Percentiles rank a stretch among this genome's conserved stretches.
phyloP scores from a whole-genome alignment of 768 basidiomycete genomes.

The Serendipita sp. region DNA sequence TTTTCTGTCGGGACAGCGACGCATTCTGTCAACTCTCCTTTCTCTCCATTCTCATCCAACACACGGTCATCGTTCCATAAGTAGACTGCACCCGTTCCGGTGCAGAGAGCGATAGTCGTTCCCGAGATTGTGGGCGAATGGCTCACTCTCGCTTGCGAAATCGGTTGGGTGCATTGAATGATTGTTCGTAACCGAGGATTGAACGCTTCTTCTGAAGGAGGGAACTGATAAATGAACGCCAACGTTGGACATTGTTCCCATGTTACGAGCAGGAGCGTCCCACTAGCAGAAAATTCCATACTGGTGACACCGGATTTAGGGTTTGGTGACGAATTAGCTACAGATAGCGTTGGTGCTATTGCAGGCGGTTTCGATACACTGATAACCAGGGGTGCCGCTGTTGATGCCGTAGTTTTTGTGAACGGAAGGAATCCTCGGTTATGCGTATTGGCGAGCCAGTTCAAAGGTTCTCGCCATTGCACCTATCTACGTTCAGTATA shows the following conservation, averaged over 20 bases:
- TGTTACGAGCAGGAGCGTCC: slow-evolving; percentile 54
- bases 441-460: slow-evolving; percentile 72
- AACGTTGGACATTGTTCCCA: slow-evolving; percentile 35
- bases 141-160: slow-evolving; percentile 65
- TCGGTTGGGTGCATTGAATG: slow-evolving; percentile 45
- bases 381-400: not conserved
- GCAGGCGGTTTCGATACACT: slow-evolving; percentile 4
- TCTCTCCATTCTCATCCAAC: slow-evolving; percentile 24
- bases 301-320: slow-evolving; percentile 56
- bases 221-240: slow-evolving; percentile 60
- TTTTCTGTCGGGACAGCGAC: slow-evolving; percentile 76
- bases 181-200: slow-evolving; percentile 49
- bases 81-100: slow-evolving; percentile 50
- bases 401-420: slow-evolving; percentile 18
- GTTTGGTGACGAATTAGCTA: not conserved
- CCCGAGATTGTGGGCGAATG: slow-evolving; percentile 52
- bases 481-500: slow-evolving; percentile 33
- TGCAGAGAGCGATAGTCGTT: slow-evolving; percentile 43
- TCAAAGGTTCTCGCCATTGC: slow-evolving; percentile 68
- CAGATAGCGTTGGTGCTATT: not conserved
- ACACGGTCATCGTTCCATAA: slow-evolving; percentile 78
- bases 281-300: slow-evolving; percentile 69
- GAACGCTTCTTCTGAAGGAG: slow-evolving; percentile 40
- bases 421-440: slow-evolving; percentile 83
- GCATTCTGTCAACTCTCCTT: slow-evolving; percentile 75